These are phyloP conservation scores for Fusarium sp. DNA, from an alignment of 2,329 filamentous ascomycete genomes.

Conservation along the genomic window DNA sequence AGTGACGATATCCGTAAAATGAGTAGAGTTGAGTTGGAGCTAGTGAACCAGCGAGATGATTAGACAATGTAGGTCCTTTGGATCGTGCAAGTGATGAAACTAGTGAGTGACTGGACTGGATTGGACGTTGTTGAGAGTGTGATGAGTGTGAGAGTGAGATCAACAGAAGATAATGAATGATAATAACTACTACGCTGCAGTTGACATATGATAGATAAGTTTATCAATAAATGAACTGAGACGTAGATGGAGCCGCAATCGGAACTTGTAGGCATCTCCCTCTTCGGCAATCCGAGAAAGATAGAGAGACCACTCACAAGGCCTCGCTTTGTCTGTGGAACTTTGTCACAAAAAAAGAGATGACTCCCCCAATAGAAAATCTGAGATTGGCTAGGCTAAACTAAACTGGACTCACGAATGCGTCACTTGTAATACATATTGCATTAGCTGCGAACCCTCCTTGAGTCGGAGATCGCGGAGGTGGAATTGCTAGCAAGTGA, in stretches of 20 bases:
- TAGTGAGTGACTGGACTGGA: constrained; percentile 15
- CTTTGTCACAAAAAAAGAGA: constrained; percentile 16
- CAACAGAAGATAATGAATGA: constrained; percentile 11
- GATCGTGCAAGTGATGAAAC: constrained; percentile 22
- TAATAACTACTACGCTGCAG: neutral
- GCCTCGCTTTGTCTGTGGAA: constrained; percentile 19
- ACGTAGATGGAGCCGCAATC: constrained; percentile 23
- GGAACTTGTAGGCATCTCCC: constrained; percentile 20
- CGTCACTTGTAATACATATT: constrained; percentile 17
- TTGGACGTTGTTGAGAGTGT: constrained; percentile 4
- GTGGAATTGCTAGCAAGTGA: neutral
- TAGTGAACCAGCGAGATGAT: constrained; percentile 32
- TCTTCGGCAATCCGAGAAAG: constrained; percentile 29
- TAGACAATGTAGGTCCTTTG: constrained; percentile 6
- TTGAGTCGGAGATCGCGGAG: constrained; percentile 22
- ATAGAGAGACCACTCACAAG: constrained; percentile 19
- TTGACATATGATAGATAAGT: neutral
- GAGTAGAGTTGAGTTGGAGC: constrained; percentile 26
- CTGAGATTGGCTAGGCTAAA: neutral
- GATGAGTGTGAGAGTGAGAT: neutral
- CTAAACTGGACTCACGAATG: constrained; percentile 2
- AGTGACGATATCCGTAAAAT: constrained; percentile 1
- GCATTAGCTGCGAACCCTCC: constrained; percentile 16
- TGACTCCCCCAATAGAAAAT: constrained; percentile 3
- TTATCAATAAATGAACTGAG: neutral